These are phyloP conservation scores for Chaetothyriales sp. DNA, from an alignment of 2,329 filamentous ascomycete species.

Conservation along the genomic window DNA sequence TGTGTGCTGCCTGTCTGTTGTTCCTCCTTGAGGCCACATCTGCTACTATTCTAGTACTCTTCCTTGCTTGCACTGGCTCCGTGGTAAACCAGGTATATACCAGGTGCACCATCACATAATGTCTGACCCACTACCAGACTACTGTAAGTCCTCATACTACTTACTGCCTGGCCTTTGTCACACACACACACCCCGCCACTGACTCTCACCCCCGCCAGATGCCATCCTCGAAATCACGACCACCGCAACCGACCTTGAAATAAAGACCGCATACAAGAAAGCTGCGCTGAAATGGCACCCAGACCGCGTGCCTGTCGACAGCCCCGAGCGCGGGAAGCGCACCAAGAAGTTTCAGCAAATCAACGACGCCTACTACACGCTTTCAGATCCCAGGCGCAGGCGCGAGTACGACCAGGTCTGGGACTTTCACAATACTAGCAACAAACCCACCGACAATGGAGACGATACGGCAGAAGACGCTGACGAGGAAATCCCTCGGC, in stretches of 20 bases:
- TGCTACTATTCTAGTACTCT: not conserved
- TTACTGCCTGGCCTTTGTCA: not conserved
- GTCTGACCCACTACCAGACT: constrained; percentile 12
- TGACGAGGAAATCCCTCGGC: constrained; percentile 16
- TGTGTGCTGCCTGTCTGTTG: not conserved
- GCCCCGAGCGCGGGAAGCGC: constrained; percentile 63
- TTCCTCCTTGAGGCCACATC: not conserved
- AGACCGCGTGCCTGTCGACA: constrained; percentile 71
- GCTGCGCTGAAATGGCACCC: constrained; percentile 85
- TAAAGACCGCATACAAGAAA: constrained; percentile 89
- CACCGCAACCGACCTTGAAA: constrained; percentile 62
- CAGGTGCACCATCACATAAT: constrained; percentile 4
- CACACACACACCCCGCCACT: not conserved
- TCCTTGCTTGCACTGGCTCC: not conserved
- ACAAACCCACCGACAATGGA: constrained; percentile 34
- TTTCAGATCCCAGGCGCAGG: constrained; percentile 63
- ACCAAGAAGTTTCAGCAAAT: constrained; percentile 84
- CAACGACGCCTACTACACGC: constrained; percentile 84
- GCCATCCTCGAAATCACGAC: constrained; percentile 54
- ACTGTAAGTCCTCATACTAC: constrained; percentile 9
- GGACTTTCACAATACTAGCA: constrained; percentile 36
- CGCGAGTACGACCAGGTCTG: constrained; percentile 72
- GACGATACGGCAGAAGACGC: constrained; percentile 21
- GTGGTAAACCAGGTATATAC: not conserved
- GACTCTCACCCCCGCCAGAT: constrained; percentile 3